Base-by-base conservation (phyloP, 208 protist species). In the Tritrichomonas foetus region DNA sequence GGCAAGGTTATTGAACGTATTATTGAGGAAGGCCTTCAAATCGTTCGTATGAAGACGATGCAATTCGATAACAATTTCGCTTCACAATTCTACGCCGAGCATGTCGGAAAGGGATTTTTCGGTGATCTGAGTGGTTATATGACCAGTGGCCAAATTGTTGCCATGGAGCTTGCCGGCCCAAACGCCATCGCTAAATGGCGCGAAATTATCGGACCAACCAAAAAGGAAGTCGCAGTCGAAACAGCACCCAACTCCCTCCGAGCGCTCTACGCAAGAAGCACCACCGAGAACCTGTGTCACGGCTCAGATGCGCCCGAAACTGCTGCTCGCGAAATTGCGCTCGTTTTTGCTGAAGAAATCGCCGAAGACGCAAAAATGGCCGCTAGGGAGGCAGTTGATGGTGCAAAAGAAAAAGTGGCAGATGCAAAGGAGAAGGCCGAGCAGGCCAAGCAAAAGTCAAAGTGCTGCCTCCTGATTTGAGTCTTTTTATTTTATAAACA, bases 171-270 rank as follows among this genome's bases (percentile, higher is more conserved):
- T 50, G 82, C n/a, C 47, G 55, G 55, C 47, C 50, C 82, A 93
- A 66, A 93, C 50, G 82, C 82, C 33, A 93, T 93, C 13, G 55
- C 47, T 25, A 66, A 93, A 41, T 93, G 82, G 82, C 82, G 82
- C 47, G 50, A 66, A 66, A 66, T 93, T 33, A 93, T 93, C 50
- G 82, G 82, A 22, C 82, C 82, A 66, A 93, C 82, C 61, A 93
- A 66, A 30, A 66, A 69, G 50, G 82, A 93, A 66, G 55, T 66
- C 41, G 82, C 82, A 49, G 55, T 69, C 47, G 55, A 93, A 50
- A 39, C 61, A 50, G 82, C 82, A 44, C 82, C 82, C 61, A 93
- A 93, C 55, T 93, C 82, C n/a, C 47, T 93, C 41, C 82, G 82
- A 44, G 82, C 82, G 14, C 55, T 93, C n/a, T 93, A 93, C n/a